Conservation (phyloP, 2,329 filamentous ascomycete genomes). For the Xylariaceae sp. region DNA sequence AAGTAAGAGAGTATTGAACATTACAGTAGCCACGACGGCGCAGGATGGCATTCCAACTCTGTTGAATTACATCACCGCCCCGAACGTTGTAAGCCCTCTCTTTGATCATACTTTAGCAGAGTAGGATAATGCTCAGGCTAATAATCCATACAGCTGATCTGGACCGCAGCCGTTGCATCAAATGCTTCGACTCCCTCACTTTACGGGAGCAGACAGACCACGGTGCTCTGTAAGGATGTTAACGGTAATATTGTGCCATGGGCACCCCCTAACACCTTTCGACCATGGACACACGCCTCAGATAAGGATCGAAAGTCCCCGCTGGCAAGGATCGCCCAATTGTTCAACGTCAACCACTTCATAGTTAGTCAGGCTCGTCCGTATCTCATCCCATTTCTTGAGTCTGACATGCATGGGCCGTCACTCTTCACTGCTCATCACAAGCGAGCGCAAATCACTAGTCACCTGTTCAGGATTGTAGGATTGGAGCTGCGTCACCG, state of each 20-base stretch:
- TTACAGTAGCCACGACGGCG: constrained; percentile 80
- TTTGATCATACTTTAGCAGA: neutral
- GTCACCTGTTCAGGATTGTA: constrained; percentile 69
- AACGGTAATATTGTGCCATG: constrained; percentile 76
- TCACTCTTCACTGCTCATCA: constrained; percentile 64
- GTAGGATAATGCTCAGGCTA: constrained; percentile 11
- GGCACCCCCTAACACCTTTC: constrained; percentile 69
- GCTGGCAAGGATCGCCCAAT: constrained; percentile 74
- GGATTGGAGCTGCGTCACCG: constrained; percentile 81
- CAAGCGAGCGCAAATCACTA: constrained; percentile 62
- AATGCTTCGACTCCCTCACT: constrained; percentile 70
- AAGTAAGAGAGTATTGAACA: constrained; percentile 88
- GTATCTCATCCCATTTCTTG: constrained; percentile 85
- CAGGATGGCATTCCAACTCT: constrained; percentile 80
- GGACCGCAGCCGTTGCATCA: constrained; percentile 78
- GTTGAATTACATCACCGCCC: constrained; percentile 90
- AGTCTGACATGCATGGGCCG: constrained; percentile 79
- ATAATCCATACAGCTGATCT: constrained; percentile 67
- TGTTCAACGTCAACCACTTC: constrained; percentile 95
- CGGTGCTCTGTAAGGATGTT: constrained; percentile 78
- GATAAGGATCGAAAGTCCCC: constrained; percentile 70
- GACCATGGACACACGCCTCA: constrained; percentile 69
- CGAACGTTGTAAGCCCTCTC: constrained; percentile 75
- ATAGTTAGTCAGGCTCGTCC: constrained; percentile 91
- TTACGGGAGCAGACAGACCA: constrained; percentile 67